Evolutionary conservation across 148 eudicot genomes (phyloP), one percentile per base, ranked within the genome.

Genomic region (Suaeda aralocaspica): DNA sequence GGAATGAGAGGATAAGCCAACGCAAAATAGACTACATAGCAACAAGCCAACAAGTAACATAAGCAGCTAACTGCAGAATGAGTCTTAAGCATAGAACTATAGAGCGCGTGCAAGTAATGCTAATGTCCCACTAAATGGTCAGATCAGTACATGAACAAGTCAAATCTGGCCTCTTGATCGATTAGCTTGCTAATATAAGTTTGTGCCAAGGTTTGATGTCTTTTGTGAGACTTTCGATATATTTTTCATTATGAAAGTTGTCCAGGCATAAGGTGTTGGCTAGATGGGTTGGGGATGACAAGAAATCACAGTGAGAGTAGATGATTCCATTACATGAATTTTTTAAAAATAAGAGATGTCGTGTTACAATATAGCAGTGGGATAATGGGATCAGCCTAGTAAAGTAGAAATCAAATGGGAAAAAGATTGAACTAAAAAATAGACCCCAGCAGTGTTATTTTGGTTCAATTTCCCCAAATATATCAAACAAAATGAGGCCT

Each of bases 1-100:
- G 29, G 21, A 69, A 39, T 55, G 22, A 15, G 72, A 55, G 15
- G 9, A 51, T 26, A n/a, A n/a, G n/a, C n/a, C n/a, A n/a, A n/a
- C n/a, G 31, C 49, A 44, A 41, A 63, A 39, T 36, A 21, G 19
- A 25, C 9, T 2, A 25, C 28, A 14, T 18, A 51, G 31, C 28
- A 67, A 55, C 28, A 67, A 21, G 28, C 36, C 28, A 67, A 55
- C 28, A 67, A 21, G 28, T 50, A 2, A 59, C 22, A 14, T 70
- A 31, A 22, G 42, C 63, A 42, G 45, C 53, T 69, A 44, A 24
- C 70, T 26, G 52, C 30, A 44, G 50, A 15, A 46, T 34, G 50
- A 53, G 61, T 39, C n/a, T n/a, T n/a, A n/a, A n/a, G n/a, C n/a
- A n/a, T n/a, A n/a, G n/a, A n/a, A n/a, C n/a, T n/a, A n/a, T n/a